phyloP scores from a whole-genome alignment of 106 monocot genomes.

The Posidonia australis region DNA sequence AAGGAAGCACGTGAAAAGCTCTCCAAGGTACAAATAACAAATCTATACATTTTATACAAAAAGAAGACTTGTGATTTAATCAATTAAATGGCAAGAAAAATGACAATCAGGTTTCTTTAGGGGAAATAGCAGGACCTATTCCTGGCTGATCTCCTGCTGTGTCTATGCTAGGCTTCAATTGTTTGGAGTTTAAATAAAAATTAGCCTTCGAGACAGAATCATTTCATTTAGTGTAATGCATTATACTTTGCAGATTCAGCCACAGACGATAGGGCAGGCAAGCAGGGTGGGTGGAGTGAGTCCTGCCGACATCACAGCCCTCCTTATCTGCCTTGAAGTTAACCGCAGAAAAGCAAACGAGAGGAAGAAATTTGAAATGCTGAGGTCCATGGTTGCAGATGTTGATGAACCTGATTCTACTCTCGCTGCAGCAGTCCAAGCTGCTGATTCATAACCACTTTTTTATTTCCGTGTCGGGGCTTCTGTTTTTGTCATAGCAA shows the following conservation, averaged over 20 bases:
- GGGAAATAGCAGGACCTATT: not conserved
- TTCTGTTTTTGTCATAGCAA: too few species aligned
- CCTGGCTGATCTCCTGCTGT: not conserved
- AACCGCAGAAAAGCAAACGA: conserved; percentile 49
- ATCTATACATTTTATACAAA: not conserved
- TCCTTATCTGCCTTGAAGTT: conserved; percentile 73
- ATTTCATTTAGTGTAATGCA: not conserved
- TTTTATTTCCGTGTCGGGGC: too few species aligned
- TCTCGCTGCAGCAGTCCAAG: conserved; percentile 14
- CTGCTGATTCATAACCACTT: conserved; percentile 5
- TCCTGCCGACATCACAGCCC: conserved; percentile 89
- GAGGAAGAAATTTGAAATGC: conserved; percentile 44
- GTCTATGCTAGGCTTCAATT: not conserved
- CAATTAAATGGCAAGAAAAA: not conserved
- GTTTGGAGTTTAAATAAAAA: not conserved
- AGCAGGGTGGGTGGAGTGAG: conserved; percentile 81
- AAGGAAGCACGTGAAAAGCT: conserved; percentile 96
- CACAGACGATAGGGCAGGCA: conserved; percentile 93
- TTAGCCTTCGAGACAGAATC: not conserved
- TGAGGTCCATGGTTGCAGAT: conserved; percentile 18
- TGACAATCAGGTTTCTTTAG: not conserved
- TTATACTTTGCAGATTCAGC: conserved; percentile 46
- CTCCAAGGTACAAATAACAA: conserved; percentile 60
- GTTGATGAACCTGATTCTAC: conserved; percentile 15
- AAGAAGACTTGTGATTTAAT: not conserved